Conservation (phyloP, 228 moss, liverwort and hornwort species). For the Sphagnum fallax region DNA sequence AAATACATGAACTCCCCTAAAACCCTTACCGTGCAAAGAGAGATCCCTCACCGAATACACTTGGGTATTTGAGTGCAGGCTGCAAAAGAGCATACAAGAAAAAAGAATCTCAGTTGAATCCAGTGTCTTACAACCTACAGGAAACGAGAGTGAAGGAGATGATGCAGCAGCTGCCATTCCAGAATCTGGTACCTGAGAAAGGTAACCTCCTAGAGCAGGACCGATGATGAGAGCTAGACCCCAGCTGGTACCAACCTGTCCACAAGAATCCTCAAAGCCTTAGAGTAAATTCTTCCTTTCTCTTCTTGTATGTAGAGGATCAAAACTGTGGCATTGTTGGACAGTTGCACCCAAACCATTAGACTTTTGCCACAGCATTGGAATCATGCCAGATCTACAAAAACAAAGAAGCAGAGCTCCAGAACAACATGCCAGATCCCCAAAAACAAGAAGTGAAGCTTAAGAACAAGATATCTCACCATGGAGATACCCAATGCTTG, state of each 20-base stretch:
- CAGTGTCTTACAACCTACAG: no score
- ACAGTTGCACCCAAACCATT: no score
- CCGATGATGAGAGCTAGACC: slow-evolving; percentile 74
- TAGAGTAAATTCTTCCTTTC: no score
- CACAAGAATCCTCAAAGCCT: not conserved
- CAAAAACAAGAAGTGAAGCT: no score
- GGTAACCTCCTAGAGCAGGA: slow-evolving; percentile 85
- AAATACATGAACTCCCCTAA: not conserved
- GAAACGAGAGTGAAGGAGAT: not conserved
- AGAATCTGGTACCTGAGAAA: slow-evolving; percentile 49
- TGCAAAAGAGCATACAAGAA: slow-evolving; percentile 5
- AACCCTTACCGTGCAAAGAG: slow-evolving; percentile 41
- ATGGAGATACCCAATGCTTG: slow-evolving; percentile 55
- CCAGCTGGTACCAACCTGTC: slow-evolving; percentile 64
- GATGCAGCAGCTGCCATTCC: no score
- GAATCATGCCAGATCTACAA: no score
- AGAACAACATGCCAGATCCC: not conserved
- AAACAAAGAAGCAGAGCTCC: not conserved
- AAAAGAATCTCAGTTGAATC: no score
- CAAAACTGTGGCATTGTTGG: no score
- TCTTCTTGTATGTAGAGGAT: no score
- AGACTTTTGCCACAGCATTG: no score
- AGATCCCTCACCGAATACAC: slow-evolving; percentile 31
- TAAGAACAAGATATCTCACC: slow-evolving; percentile 18
- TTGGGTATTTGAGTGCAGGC: slow-evolving; percentile 48